Evolutionary conservation across 192 early-diverging fungal species (phyloP), one percentile per base, ranked within the genome.

Genomic region (Linnemannia zychae): DNA sequence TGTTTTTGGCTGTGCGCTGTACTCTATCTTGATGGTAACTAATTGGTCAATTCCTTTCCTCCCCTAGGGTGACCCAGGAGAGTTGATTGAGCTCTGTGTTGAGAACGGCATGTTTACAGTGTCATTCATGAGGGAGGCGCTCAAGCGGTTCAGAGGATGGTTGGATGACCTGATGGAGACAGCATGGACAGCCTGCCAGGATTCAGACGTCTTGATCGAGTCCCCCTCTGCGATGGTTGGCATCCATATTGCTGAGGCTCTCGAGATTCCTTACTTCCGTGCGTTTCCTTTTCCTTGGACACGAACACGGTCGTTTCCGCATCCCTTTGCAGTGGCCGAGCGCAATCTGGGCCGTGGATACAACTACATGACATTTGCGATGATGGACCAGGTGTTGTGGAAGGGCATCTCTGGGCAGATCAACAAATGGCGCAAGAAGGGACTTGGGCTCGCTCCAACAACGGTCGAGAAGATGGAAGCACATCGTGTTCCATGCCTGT

Each of bases 261-360:
- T 71, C 80, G 88, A 81, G 33, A 88, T 94, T 28, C 91, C 94
- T 44, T 92, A 91, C 73, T 92, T 93, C 79, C 74, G 88, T n/a
- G 89, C 92, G 31, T 92, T 94, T 74, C 88, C 93, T n/a, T 93
- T 95, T 90, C 93, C 93, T 7, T 94, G 93, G 94, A 93, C 91
- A 17, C 81, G 92, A 34, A 95, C 94, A n/a, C 71, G 88, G 33
- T 81, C 88, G 12, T 95, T 92, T 67, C 93, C 94, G 24, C 94
- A 95, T 76, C 93, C 94, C 7, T 90, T 94, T 38, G 91, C 90
- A 1, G 88, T 91, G 0, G 84, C 89, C 7, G 87, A 90, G 31
- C 73, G 71, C 20, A 77, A 85, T 17, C 74, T 88, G n/a, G 88
- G 88, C 17, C 70, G 77, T 12, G 67, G 79, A 2, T 92, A 90